Percentiles rank a stretch among this genome's conserved stretches.
Conservation (phyloP, 2,329 filamentous ascomycete species). For the Talaromyces sp. region DNA sequence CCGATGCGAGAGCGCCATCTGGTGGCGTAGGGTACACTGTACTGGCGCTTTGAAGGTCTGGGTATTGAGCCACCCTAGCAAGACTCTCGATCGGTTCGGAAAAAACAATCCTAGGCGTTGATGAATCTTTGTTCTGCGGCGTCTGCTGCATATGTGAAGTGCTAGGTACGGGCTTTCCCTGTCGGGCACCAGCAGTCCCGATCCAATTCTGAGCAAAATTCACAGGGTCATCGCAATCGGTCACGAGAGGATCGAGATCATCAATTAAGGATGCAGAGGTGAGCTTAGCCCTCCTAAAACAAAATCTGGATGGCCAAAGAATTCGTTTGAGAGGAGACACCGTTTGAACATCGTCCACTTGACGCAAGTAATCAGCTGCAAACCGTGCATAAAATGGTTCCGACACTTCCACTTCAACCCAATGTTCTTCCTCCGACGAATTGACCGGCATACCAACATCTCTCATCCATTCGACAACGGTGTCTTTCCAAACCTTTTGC, state of each 20-base stretch:
- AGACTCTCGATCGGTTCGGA: conserved; percentile 33
- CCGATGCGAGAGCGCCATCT: conserved; percentile 39
- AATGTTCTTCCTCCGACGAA: conserved; percentile 27
- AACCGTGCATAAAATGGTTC: conserved; percentile 35
- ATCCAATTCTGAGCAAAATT: conserved; percentile 41
- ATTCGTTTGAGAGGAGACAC: conserved; percentile 35
- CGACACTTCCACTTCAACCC: conserved; percentile 40
- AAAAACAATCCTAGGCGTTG: conserved; percentile 21
- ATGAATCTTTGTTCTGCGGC: conserved; percentile 18
- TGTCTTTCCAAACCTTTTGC: conserved; percentile 31
- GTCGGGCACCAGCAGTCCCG: conserved; percentile 21
- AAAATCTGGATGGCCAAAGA: conserved; percentile 42
- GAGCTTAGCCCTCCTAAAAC: conserved; percentile 33
- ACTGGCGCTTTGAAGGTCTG: conserved; percentile 36
- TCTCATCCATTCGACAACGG: conserved; percentile 32
- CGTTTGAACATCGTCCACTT: conserved; percentile 23
- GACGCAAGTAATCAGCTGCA: conserved; percentile 28
- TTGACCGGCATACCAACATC: conserved; percentile 32
- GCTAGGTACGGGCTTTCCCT: conserved; percentile 14
- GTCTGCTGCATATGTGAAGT: conserved; percentile 17
- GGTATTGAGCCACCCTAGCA: conserved; percentile 33
- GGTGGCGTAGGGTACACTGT: conserved; percentile 53
- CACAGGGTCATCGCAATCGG: conserved; percentile 32
- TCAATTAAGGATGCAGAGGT: conserved; percentile 12
- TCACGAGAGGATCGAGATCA: conserved; percentile 14